Evolutionary conservation across 306 rosid species (phyloP), one percentile per base, ranked within the genome.

Genomic region (Dalbergia cochinchinensis): DNA sequence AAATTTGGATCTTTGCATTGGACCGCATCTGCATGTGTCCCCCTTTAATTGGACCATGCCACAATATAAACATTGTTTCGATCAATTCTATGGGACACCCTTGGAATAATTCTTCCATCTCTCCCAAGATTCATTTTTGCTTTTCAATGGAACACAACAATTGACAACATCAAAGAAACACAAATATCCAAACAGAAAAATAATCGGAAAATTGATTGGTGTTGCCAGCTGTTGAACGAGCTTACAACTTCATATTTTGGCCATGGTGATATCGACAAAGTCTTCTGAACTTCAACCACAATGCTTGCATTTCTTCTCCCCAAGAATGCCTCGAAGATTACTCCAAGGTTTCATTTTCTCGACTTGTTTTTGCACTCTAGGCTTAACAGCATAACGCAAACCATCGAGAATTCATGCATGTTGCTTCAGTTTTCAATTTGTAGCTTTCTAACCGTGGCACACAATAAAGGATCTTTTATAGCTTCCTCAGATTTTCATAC

Each of bases 241-340:
- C 51, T 12, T 22, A 59, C 15, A 59, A 45, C 20, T 35, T 78
- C 80, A 20, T 77, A 70, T 72, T 26, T 73, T 58, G 80, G 34
- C 59, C 63, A 51, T 72, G 83, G 1, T 45, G 61, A 50, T 69
- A 82, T 53, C 70, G 8, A 77, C 69, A 45, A 65, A 70, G 26
- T 76, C 71, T 13, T 19, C 64, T 64, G 60, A 60, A 42, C 45
- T 51, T 64, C 20, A 55, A 74, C 54, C 54, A 19, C 18, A 71
- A 76, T 39, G 62, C 77, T 71, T 75, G 33, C 76, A 73, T 55
- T 35, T 64, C 10, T 64, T 26, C 31, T 26, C 60, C 42, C 65
- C 37, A 45, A 73, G 31, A 79, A 89, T 91, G 92, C 42, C 89
- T 82, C 84, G 90, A 57, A 88, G 54, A 50, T 12, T 63, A 74